Evolutionary conservation across 2,329 filamentous ascomycete species (phyloP).

Genomic region (Fusarium pilosicola): DNA sequence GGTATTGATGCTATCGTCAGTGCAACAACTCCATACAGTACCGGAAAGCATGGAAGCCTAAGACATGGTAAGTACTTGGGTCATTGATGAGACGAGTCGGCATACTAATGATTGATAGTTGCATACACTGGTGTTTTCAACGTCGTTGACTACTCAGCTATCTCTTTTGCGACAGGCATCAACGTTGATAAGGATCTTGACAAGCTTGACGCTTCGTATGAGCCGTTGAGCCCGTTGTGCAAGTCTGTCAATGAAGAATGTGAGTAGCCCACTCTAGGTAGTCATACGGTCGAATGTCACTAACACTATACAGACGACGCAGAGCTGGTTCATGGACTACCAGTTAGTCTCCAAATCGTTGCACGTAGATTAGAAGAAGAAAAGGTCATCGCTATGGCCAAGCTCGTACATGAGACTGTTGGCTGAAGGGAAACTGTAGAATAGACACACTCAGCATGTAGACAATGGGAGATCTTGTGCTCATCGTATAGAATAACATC

Average conservation of each 20-base stretch:
- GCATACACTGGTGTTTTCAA: constrained; percentile 63
- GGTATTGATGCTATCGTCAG: constrained; percentile 71
- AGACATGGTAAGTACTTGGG: constrained; percentile 51
- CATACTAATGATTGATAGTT: constrained; percentile 46
- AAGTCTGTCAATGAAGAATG: constrained; percentile 54
- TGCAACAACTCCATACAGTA: constrained; percentile 61
- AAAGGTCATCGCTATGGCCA: constrained; percentile 49
- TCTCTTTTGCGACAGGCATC: constrained; percentile 59
- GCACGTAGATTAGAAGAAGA: constrained; percentile 55
- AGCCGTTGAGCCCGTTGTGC: constrained; percentile 52
- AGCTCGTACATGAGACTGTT: constrained; percentile 9
- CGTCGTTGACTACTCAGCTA: constrained; percentile 58
- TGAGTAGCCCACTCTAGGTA: constrained; percentile 44
- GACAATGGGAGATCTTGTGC: background rate
- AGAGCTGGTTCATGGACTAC: constrained; percentile 53
- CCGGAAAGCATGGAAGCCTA: constrained; percentile 55
- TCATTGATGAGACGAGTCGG: too few relatives aligned
- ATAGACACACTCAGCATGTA: background rate
- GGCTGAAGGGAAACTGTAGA: background rate
- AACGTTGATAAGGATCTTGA: constrained; percentile 55
- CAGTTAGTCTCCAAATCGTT: constrained; percentile 57
- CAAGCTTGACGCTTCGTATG: constrained; percentile 41
- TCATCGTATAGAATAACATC: background rate
- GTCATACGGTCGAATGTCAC: fast-evolving
- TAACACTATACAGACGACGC: constrained; percentile 49